phyloP scores from a whole-genome alignment of 2,329 filamentous ascomycete genomes.

The Huntiella decipiens region DNA sequence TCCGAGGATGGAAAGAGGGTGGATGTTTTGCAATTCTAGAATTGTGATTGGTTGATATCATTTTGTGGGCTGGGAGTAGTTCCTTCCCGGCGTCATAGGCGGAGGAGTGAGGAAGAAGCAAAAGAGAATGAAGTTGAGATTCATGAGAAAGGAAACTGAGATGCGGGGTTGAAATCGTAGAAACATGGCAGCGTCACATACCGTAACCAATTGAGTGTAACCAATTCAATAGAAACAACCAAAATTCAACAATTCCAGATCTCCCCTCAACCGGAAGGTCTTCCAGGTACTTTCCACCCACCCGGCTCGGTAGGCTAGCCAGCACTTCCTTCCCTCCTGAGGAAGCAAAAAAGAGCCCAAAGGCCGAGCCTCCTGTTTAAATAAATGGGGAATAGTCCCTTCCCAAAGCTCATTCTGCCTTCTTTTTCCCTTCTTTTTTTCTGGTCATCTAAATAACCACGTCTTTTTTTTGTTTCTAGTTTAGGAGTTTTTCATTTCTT shows the following conservation, averaged over 20 bases:
- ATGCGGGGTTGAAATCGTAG: too few species aligned
- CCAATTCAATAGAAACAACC: too few species aligned
- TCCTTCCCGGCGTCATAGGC: slow-evolving; percentile 8
- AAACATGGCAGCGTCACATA: too few species aligned
- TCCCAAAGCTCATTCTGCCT: not conserved
- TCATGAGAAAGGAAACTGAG: too few species aligned
- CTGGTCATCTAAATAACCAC: not conserved
- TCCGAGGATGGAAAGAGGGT: slow-evolving; percentile 1
- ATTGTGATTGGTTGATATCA: slow-evolving; percentile 6
- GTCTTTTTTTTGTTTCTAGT: not conserved
- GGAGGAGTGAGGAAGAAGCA: too few species aligned
- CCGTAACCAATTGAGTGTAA: too few species aligned
- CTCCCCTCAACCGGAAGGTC: too few species aligned
- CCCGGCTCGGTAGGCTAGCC: too few species aligned
- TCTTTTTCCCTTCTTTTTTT: slow-evolving; percentile 4
- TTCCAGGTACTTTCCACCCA: too few species aligned
- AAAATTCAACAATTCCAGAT: too few species aligned
- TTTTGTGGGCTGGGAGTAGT: not conserved
- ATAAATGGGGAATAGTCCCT: too few species aligned
- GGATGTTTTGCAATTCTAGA: slow-evolving; percentile 8
- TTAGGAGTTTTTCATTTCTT: slow-evolving; percentile 1
- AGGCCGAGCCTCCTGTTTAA: too few species aligned
- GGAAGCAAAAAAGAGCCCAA: not conserved
- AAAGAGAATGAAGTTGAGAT: not conserved
- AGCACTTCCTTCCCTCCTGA: not conserved